These are phyloP conservation scores for Oryza glaberrima DNA, from an alignment of 176 grass and related monocot species.

Conservation along the genomic window DNA sequence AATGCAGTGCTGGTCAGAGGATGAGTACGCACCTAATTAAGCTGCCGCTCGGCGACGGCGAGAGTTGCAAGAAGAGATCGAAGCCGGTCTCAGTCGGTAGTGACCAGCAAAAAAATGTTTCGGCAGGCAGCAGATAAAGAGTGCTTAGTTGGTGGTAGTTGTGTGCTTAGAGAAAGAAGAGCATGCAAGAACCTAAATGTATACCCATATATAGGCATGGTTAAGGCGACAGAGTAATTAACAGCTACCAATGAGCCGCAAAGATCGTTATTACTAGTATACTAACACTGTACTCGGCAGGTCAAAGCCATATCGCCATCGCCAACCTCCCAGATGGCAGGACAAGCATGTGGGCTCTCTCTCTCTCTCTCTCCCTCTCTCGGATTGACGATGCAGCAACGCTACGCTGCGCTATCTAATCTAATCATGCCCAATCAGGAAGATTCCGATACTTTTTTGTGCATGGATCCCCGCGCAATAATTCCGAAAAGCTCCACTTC, in stretches of 20 bases:
- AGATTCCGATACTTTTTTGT: constrained; percentile 9
- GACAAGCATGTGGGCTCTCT: background rate
- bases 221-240: background rate
- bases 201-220: background rate
- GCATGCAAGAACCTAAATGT: background rate
- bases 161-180: background rate
- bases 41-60: background rate
- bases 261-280: background rate
- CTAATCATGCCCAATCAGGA: background rate
- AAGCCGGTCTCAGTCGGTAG: background rate
- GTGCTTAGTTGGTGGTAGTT: background rate
- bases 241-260: background rate
- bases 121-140: background rate
- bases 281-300: background rate
- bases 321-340: background rate
- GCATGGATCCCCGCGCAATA: constrained; percentile 20
- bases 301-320: background rate
- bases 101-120: background rate
- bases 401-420: background rate
- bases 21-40: background rate
- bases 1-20: background rate
- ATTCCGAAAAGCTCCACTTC: constrained; percentile 34
- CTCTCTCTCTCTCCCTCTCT: background rate
- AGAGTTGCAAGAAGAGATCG: background rate
- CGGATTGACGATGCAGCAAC: background rate